phyloP scores from a whole-genome alignment of 441 rosid species.

The Manihot esculenta region DNA sequence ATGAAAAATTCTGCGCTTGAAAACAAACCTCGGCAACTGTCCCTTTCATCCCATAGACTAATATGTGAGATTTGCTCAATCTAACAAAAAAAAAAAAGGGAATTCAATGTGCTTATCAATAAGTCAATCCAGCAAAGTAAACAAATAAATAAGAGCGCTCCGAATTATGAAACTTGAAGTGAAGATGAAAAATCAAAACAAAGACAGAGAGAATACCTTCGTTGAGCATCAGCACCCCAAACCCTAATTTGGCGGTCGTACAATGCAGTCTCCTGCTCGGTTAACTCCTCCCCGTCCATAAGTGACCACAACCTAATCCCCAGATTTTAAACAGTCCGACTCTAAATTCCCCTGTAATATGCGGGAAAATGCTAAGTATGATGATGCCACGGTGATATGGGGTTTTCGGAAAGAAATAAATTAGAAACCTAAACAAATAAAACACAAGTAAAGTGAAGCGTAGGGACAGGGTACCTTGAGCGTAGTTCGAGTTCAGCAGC shows the following conservation, averaged over 20 bases:
- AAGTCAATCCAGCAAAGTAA: no score
- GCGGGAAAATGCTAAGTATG: background rate
- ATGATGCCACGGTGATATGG: background rate
- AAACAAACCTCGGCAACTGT: conserved; percentile 70
- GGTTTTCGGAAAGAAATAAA: background rate
- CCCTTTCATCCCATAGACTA: conserved; percentile 78
- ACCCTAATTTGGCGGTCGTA: conserved; percentile 96
- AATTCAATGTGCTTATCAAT: background rate
- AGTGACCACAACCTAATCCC: conserved; percentile 37
- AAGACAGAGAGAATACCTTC: conserved; percentile 43
- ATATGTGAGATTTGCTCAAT: conserved; percentile 70
- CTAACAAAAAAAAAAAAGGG: conserved; percentile 32
- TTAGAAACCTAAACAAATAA: background rate
- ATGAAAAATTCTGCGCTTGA: background rate
- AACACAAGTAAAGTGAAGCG: background rate
- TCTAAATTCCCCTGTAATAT: background rate
- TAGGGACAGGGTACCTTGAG: no score
- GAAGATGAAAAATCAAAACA: background rate
- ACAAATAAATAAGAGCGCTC: background rate
- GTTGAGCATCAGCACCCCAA: conserved; percentile 94
- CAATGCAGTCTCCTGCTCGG: conserved; percentile 91
- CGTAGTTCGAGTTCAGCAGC: no score
- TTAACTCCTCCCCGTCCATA: conserved; percentile 86
- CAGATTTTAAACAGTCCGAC: background rate
- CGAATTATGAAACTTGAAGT: background rate